A percentile compares a stretch with the other conserved stretches of the same genome.
Conservation (phyloP, 1,284 basidiomycete species). For the Moesziomyces antarcticus region DNA sequence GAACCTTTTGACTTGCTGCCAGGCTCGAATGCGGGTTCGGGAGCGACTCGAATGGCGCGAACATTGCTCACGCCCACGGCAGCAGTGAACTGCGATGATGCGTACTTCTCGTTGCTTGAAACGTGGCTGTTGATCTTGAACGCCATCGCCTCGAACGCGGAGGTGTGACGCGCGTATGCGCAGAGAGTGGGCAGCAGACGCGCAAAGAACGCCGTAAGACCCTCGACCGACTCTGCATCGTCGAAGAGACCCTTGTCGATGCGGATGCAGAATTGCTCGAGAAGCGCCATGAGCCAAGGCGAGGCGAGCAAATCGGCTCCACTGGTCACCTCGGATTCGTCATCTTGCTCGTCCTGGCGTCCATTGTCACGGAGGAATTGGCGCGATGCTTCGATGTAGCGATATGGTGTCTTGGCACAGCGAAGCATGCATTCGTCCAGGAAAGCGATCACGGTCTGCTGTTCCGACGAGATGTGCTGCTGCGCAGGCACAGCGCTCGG, state of each 20-base stretch:
- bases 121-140: constrained; percentile 4
- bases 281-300: constrained; percentile 43
- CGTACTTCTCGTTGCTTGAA: constrained; percentile 7
- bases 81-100: not conserved
- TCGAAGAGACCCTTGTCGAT: constrained; percentile 42
- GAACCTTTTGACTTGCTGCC: constrained; percentile 3
- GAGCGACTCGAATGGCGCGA: constrained; percentile 11
- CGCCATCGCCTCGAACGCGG: constrained; percentile 17
- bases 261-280: constrained; percentile 57
- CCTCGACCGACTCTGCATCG: constrained; percentile 14
- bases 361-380: constrained; percentile 27
- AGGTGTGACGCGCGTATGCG: constrained; percentile 26
- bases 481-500: not conserved
- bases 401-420: constrained; percentile 85
- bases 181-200: constrained; percentile 41
- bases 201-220: constrained; percentile 34
- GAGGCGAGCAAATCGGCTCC: constrained; percentile 30
- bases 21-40: not conserved
- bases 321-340: not conserved
- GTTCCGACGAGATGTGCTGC: constrained; percentile 69
- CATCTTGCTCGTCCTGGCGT: not conserved
- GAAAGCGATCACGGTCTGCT: constrained; percentile 75
- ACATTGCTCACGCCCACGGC: constrained; percentile 16
- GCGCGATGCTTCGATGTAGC: constrained; percentile 81
- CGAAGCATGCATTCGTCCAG: constrained; percentile 86